Percentiles rank a stretch among this genome's conserved stretches.
These are phyloP conservation scores for Zygoascus flipseniorum DNA, from an alignment of 805 yeast species.

Conservation along the genomic window DNA sequence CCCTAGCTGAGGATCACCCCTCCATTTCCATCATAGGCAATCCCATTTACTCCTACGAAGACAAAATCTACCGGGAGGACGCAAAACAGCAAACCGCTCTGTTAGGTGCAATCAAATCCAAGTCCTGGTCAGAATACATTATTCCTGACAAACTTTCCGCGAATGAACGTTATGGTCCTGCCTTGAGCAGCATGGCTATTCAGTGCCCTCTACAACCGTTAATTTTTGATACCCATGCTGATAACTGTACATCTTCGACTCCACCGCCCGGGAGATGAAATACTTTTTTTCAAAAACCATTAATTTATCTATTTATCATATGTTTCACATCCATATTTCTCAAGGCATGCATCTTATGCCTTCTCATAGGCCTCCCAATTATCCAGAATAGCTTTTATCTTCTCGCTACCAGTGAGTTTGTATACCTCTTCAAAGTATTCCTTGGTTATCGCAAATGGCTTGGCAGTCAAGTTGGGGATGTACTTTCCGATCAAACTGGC, in stretches of 20 bases:
- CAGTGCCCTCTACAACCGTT: background rate
- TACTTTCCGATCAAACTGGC: conserved; percentile 89
- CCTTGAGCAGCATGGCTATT: background rate
- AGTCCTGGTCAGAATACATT: background rate
- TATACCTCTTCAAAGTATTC: conserved; percentile 97
- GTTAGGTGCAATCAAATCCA: background rate
- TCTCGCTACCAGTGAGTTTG: conserved; percentile 80
- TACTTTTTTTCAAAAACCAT: background rate
- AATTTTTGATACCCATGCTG: background rate
- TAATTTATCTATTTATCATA: background rate
- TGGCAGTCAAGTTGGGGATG: conserved; percentile 97
- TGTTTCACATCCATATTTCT: background rate
- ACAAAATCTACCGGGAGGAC: background rate
- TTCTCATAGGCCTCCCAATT: conserved; percentile 84
- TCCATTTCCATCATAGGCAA: background rate
- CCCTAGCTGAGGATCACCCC: conserved; percentile 2
- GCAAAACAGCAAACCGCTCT: background rate
- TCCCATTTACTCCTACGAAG: background rate
- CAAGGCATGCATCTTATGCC: conserved; percentile 1
- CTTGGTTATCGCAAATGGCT: conserved; percentile 90
- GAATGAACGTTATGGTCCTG: background rate
- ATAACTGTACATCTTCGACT: background rate
- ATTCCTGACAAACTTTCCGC: background rate
- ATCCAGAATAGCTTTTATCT: conserved; percentile 81
- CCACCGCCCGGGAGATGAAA: background rate